Conservation (phyloP, 2,329 filamentous ascomycete species). For the Diaporthe aspalathi region DNA sequence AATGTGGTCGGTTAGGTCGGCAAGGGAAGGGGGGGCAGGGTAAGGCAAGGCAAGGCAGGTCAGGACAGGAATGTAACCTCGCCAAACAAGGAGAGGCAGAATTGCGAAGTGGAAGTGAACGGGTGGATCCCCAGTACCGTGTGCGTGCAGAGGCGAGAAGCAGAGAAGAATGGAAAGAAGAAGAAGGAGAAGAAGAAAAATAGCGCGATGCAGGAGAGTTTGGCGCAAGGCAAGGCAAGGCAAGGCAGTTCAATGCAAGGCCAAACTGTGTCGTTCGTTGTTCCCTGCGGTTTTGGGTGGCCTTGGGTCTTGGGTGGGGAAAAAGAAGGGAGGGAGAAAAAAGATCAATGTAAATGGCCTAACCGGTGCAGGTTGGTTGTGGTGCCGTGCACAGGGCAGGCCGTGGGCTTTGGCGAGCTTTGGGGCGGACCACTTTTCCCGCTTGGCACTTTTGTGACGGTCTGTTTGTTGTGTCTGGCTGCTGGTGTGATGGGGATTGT, state of each 20-base stretch:
- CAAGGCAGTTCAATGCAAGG: constrained; percentile 22
- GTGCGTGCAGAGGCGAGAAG: not conserved
- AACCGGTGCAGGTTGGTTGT: not conserved
- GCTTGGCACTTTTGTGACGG: too few relatives aligned
- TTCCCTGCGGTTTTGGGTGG: not conserved
- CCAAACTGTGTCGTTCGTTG: too few relatives aligned
- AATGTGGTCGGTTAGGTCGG: not conserved
- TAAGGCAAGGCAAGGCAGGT: not conserved
- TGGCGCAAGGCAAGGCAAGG: constrained; percentile 23
- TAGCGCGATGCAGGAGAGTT: constrained; percentile 17
- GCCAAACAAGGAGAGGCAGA: constrained; percentile 19
- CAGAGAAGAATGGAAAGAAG: too few relatives aligned
- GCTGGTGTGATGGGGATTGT: too few relatives aligned
- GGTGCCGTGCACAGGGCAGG: constrained; percentile 11
- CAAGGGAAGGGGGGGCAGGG: constrained; percentile 5
- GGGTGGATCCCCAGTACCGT: not conserved
- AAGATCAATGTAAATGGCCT: constrained; percentile 5
- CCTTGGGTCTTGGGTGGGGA: not conserved
- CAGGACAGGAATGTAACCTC: constrained; percentile 16
- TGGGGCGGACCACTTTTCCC: constrained; percentile 5
- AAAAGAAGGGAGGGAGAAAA: constrained; percentile 8
- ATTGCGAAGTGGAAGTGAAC: not conserved
- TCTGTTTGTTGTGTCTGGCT: too few relatives aligned
- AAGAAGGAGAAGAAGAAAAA: not conserved
- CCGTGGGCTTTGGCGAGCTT: not conserved